phyloP scores from a whole-genome alignment of 805 yeast genomes.

The Vanderwaltozyma tropicalis region DNA sequence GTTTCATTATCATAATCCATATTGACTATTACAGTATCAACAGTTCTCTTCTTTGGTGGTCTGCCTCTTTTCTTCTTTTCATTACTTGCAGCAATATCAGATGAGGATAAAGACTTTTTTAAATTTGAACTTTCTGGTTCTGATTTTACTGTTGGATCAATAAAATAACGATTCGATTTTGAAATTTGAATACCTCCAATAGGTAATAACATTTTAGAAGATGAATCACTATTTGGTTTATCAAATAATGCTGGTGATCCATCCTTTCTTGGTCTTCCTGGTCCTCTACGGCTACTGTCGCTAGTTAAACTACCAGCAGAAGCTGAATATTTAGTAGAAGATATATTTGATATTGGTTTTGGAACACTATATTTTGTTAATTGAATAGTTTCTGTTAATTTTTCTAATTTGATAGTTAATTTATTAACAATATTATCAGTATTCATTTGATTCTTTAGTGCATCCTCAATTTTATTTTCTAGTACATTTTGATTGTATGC shows the following conservation, averaged over 20 bases:
- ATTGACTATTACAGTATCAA: slow-evolving; percentile 22
- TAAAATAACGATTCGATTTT: slow-evolving; percentile 24
- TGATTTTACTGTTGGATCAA: slow-evolving; percentile 15
- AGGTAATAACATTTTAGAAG: slow-evolving; percentile 19
- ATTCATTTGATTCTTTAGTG: slow-evolving; percentile 27
- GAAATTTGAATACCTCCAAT: slow-evolving; percentile 21
- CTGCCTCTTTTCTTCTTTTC: slow-evolving; percentile 26
- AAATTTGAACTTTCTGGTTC: neutral
- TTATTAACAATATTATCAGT: slow-evolving; percentile 27
- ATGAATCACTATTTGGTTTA: slow-evolving; percentile 3
- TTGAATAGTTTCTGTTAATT: slow-evolving; percentile 1
- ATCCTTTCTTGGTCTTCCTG: slow-evolving; percentile 28
- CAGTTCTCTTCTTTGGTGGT: slow-evolving; percentile 27
- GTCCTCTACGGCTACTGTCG: slow-evolving; percentile 18
- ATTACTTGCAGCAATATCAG: neutral
- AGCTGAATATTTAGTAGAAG: neutral
- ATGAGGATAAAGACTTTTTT: neutral
- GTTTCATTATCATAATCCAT: slow-evolving; percentile 39
- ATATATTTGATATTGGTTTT: neutral
- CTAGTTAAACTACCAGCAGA: neutral
- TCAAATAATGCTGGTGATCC: slow-evolving; percentile 4
- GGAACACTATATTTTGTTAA: too few relatives aligned
- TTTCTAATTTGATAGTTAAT: slow-evolving; percentile 15
- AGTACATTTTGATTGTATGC: slow-evolving; percentile 27
- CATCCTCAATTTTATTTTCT: slow-evolving; percentile 28